Base-by-base conservation (phyloP, 306 rosid genomes). In the Vigna unguiculata region DNA sequence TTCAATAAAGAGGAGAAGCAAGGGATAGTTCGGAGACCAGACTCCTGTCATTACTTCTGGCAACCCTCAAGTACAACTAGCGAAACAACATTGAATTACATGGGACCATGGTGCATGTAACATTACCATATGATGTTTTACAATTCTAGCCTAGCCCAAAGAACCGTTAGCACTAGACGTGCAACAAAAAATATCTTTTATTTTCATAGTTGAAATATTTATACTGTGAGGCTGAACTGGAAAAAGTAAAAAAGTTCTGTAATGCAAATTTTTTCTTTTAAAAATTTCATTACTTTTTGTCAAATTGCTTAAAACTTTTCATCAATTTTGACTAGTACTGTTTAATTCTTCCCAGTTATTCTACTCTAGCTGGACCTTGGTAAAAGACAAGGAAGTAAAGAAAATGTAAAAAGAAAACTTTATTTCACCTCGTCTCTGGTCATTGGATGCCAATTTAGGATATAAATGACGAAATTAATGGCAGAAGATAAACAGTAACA, bases 81-180 rank as follows among this genome's bases (percentile, higher is more conserved):
- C 75, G 46, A 43, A 43, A 69, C 22, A 24, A 68, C 71, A 81
- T 77, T 59, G 49, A 84, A 81, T 77, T 46, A 38, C 17, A 20
- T 72, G 80, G 83, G 85, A 15, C 85, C 78, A 60, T 59, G 45
- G 34, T 32, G 36, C 43, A 12, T 17, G 41, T 43, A 77, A 77
- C 83, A 54, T 81, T 34, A 61, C 77, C 75, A 78, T 60, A 60
- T 40, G 77, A 24, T 41, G 52, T 61, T 32, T 54, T 36, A 5
- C 36, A 40, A 57, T 30, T 32, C 32, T 67, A 25, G 12, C 34
- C 12, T 20, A 32, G 25, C 24, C 17, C 47, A 80, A 67, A 57
- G 4, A 32, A 13, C 17, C 34, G 65, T 60, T 49, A 77, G 32
- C n/a, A 53, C 68, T 30, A 34, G 22, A 6, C 7, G 28, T 52